Evolutionary conservation across 129 eudicot species (phyloP), one percentile per base, ranked within the genome.

Genomic region (Helichrysum umbraculigerum): DNA sequence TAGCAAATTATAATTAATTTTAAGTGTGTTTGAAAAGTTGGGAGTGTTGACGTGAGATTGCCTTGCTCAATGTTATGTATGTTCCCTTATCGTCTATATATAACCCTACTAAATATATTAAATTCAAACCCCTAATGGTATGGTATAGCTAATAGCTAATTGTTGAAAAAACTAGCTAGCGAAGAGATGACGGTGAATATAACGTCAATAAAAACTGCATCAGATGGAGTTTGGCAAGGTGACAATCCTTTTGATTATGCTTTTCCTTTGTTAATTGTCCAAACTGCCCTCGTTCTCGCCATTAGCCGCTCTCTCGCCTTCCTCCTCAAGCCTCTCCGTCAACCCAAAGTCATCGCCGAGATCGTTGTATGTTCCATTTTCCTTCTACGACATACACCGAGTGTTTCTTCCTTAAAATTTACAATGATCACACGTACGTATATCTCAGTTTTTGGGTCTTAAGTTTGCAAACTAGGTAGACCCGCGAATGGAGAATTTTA

Each of bases 331-430:
- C 96, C 97, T 47, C 93, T 92, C 76, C 96, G 97, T 2, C 97
- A 92, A 42, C 97, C 97, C 44, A 89, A 86, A 87, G 98, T 92
- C 87, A 86, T 89, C 35, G 97, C 97, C 6, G 98, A 92, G 85
- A 92, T 92, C 17, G 78, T 92, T 32, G 98, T 92, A 86, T 19
- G 96, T 81, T 61, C 62, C 29, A 30, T 52, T 16, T 67, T 33
- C 39, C 39, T 41, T 0, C 12, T 33, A 21, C 30, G 8, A 19
- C 63, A 20, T 58, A 19, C 64, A 19, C 4, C 28, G 4, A 25
- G 28, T 25, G 8, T 25, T 60, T 25, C 14, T 3, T 20, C 20
- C 20, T 58, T n/a, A 58, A 58, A 19, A 4, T 58, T 7, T 37
- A 37, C 9, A 37, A 6, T 37, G 0, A 37, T 9, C 10, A 37